A percentile compares a stretch with the other conserved stretches of the same genome.
Evolutionary conservation across 306 rosid species (phyloP).

Genomic region (Prunus kanzakura): DNA sequence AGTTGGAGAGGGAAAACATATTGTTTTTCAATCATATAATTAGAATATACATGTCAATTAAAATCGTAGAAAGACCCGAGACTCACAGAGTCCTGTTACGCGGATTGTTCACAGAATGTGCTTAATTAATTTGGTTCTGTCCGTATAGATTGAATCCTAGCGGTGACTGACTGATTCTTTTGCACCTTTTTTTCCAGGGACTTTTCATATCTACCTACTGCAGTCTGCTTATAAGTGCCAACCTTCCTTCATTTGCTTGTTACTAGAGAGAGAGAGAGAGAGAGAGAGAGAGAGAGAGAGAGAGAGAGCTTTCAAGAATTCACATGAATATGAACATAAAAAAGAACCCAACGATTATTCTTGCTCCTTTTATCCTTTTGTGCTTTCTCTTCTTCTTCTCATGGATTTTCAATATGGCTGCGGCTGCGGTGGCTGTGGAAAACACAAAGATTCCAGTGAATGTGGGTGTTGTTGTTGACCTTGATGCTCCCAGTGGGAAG

Average conservation of each 20-base stretch:
- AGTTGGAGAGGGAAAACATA: background rate
- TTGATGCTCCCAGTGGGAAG: conserved; percentile 4
- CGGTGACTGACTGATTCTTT: background rate
- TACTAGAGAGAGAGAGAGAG: too few relatives aligned
- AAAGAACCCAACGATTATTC: background rate
- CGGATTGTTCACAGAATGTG: too few relatives aligned
- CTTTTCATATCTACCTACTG: background rate
- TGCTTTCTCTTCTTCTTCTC: background rate
- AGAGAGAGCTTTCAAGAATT: too few relatives aligned
- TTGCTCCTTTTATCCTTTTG: background rate
- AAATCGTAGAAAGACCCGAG: background rate
- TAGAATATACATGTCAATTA: background rate
- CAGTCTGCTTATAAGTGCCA: background rate
- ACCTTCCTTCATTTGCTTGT: too few relatives aligned
- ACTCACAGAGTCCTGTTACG: background rate
- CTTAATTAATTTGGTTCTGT: background rate
- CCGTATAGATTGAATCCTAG: background rate
- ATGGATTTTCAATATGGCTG: background rate
- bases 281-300: too few relatives aligned
- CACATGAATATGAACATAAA: too few relatives aligned
- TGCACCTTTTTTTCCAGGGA: background rate
- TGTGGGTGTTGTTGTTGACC: conserved; percentile 42
- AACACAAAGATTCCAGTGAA: conserved; percentile 21
- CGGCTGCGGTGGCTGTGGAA: background rate
- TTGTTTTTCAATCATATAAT: too few relatives aligned